Base-by-base conservation (phyloP, 768 basidiomycete species). In the Gelatoporia subvermispora region DNA sequence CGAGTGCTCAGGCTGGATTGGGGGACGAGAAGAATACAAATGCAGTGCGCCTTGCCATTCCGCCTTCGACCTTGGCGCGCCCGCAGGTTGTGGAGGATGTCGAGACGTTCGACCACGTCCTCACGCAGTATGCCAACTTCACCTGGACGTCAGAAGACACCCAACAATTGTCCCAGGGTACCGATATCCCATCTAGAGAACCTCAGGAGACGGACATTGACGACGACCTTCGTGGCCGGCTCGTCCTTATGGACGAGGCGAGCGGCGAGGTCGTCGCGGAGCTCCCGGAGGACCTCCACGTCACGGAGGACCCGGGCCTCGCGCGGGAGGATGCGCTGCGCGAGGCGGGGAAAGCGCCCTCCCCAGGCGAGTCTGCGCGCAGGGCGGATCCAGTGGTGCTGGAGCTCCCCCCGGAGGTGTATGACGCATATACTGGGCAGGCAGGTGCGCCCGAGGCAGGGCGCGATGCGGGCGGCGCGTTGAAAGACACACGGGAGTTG, bases 261-360 rank as follows among this genome's bases (percentile, higher is more conserved):
- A 82, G 75, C 39, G 87, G 87, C 2, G 80, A 87, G 53, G 72
- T 89, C 10, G 72, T 90, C 13, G 86, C 84, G 0, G 78, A 83
- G 59, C 70, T 89, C 8, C 84, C 84, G 48, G 71, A 79, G 41
- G 62, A 69, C 45, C 68, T 86, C 50, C 62, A 66, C 35, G 72
- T 87, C 18, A 67, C 69, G 20, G 86, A 87, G 59, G 85, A 85
- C 55, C 72, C 77, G 1, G 58, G 62, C n/a, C 68, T 89, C 18
- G 49, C 53, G 34, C 35, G 13, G 4, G 35, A 45, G 37, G 61
- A 71, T 28, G 64, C 69, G 47, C 63, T 66, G 15, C 78, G 78
- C 7, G 46, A 45, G 41, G 56, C 49, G n/a, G 25, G 5, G 41
- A 39, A 39, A 39, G 38, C 38, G 7, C 17, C 17, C n/a, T 17